phyloP scores from a whole-genome alignment of 495 filamentous ascomycete species.

The Aspergillus ostianus region DNA sequence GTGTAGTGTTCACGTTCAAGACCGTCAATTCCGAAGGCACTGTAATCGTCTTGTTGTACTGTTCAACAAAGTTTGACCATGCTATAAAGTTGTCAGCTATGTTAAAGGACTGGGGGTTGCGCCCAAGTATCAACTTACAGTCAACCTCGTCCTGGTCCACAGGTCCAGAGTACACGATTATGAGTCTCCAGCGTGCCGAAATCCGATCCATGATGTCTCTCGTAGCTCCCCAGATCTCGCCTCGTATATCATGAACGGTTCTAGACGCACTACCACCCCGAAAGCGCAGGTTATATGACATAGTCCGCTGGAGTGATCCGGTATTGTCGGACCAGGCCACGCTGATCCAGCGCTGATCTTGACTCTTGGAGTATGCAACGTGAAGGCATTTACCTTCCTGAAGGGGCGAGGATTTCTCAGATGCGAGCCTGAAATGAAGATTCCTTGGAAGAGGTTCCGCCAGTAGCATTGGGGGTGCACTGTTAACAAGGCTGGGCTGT shows the following conservation, averaged over 20 bases:
- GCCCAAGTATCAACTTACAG: conserved; percentile 21
- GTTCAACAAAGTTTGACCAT: conserved; percentile 45
- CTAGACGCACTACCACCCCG: conserved; percentile 56
- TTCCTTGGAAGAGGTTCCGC: conserved; percentile 66
- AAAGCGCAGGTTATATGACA: conserved; percentile 75
- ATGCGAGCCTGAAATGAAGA: conserved; percentile 77
- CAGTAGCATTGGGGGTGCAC: conserved; percentile 72
- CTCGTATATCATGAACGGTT: conserved; percentile 59
- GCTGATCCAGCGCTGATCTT: conserved; percentile 82
- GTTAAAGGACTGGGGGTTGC: background rate
- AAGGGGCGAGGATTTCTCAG: conserved; percentile 58
- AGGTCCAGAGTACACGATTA: conserved; percentile 69
- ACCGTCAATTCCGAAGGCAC: conserved; percentile 55
- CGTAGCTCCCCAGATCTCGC: conserved; percentile 85
- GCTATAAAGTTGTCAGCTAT: conserved; percentile 26
- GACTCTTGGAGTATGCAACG: conserved; percentile 77
- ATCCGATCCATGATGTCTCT: conserved; percentile 67
- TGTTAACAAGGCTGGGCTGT: conserved; percentile 34
- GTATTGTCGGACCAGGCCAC: conserved; percentile 90
- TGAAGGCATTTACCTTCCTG: conserved; percentile 83
- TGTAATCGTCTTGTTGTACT: conserved; percentile 46
- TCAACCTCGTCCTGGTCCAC: conserved; percentile 77
- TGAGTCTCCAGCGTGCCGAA: conserved; percentile 76
- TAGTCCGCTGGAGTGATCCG: conserved; percentile 71
- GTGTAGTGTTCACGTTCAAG: conserved; percentile 62